Evolutionary conservation across 441 rosid genomes (phyloP).

Genomic region (Pelargonium citronellum): DNA sequence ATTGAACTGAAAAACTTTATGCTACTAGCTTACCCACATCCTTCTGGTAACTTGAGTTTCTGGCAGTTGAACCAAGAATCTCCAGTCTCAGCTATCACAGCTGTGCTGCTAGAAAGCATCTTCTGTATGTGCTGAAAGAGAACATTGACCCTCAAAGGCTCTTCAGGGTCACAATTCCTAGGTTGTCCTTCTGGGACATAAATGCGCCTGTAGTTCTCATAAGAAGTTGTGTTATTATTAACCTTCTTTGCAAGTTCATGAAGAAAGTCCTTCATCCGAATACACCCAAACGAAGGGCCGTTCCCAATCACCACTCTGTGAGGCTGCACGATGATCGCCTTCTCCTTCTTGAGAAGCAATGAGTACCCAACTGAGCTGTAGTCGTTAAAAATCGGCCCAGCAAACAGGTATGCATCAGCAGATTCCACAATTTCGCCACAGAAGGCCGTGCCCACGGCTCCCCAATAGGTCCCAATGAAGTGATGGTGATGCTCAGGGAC

Average conservation of each 20-base stretch:
- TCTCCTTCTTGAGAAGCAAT: constrained; percentile 85
- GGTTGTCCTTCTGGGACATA: constrained; percentile 68
- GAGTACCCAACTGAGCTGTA: constrained; percentile 91
- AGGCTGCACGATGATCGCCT: constrained; percentile 68
- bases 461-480: constrained; percentile 68
- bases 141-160: constrained; percentile 60
- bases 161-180: constrained; percentile 44
- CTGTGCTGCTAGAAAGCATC: constrained; percentile 64
- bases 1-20: too few relatives aligned
- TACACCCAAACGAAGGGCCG: constrained; percentile 82
- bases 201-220: constrained; percentile 73
- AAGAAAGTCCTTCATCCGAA: constrained; percentile 79
- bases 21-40: constrained; percentile 55
- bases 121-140: constrained; percentile 76
- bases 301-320: constrained; percentile 63
- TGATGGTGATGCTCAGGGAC: constrained; percentile 66
- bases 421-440: constrained; percentile 86
- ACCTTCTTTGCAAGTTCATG: constrained; percentile 47
- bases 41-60: constrained; percentile 74
- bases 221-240: constrained; percentile 50
- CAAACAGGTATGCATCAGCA: constrained; percentile 83
- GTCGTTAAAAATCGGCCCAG: constrained; percentile 85
- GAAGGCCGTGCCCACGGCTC: constrained; percentile 76
- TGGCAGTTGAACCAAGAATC: constrained; percentile 97
- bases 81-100: constrained; percentile 87